Base-by-base conservation (phyloP, 495 filamentous ascomycete genomes). In the Hypoxylon rickii region DNA sequence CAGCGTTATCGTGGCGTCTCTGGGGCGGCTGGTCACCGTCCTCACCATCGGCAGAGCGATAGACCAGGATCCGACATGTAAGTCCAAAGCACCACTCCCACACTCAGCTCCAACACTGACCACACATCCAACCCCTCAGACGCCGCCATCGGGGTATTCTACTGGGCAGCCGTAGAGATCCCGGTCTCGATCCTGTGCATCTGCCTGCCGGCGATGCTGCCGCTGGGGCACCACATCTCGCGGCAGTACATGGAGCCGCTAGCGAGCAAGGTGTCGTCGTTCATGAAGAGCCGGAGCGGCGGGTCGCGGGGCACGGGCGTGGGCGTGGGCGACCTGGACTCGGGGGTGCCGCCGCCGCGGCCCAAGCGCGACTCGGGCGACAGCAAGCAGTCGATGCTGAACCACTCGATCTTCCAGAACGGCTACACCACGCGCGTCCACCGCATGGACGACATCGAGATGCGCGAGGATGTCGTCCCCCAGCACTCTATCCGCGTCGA, bases 1-100 rank as follows among this genome's bases (percentile, higher is more conserved):
- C 31, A 60, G 56, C 26, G 49, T 53, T 13, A 43, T 60, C 19
- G 18, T 60, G 3, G 26, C 52, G 8, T 60, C 56, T 6, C 36
- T 60, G 7, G 56, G 56, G 3, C 48, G 56, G 3, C 7, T 48
- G 11, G 32, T 60, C 19, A 46, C 49, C n/a, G 36, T 53, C 17
- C n/a, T 47, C 22, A 41, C 8, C n/a, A 17, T 22, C 19, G 37
- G 20, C 13, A 20, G n/a, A 0, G 42, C 13, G 2, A 22, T 56
- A 8, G 31, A 48, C 11, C 21, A 21, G 18, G 53, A 56, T 36
- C 21, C 19, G 3, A 49, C 53, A 24, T 56, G 53, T 56, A 36
- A 46, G 53, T 41, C 1, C 1, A 29, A 16, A 11, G 17, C 40
- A 43, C 22, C 12, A 24, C 8, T 43, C 6, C 1, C 40, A 20